These are phyloP conservation scores for Saturnispora hagleri DNA, from an alignment of 805 yeast genomes.

Conservation along the genomic window DNA sequence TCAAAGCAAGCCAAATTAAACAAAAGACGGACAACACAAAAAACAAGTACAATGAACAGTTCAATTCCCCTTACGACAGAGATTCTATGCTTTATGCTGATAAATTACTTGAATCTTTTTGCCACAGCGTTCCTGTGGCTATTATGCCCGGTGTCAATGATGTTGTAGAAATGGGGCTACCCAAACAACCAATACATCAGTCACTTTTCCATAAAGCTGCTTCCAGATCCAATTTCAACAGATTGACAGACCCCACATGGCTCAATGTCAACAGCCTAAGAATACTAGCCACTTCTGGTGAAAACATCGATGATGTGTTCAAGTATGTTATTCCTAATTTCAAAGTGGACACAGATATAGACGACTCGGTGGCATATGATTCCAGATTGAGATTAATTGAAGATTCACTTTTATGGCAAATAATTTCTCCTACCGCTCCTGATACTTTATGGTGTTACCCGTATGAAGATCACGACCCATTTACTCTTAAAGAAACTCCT, in stretches of 20 bases:
- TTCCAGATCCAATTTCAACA: constrained; percentile 29
- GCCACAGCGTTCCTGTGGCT: constrained; percentile 56
- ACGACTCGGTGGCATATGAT: constrained; percentile 21
- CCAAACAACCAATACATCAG: constrained; percentile 84
- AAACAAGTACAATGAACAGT: constrained; percentile 41
- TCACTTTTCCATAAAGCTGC: constrained; percentile 48
- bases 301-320: constrained; percentile 67
- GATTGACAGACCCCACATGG: constrained; percentile 71
- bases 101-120: constrained; percentile 43
- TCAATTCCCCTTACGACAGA: constrained; percentile 42
- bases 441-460: constrained; percentile 92
- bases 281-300: constrained; percentile 74
- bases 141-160: constrained; percentile 81
- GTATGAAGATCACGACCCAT: constrained; percentile 68
- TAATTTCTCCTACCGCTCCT: constrained; percentile 89
- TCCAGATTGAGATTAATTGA: constrained; percentile 50
- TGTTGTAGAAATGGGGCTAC: constrained; percentile 76
- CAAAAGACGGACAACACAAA: constrained; percentile 23
- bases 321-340: constrained; percentile 49
- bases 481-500: constrained; percentile 69
- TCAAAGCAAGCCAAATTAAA: constrained; percentile 15
- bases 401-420: constrained; percentile 72
- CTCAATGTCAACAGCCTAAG: constrained; percentile 47
- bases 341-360: constrained; percentile 19
- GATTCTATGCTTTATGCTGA: constrained; percentile 50